Base-by-base conservation (phyloP, 2,329 filamentous ascomycete genomes). In the Myotisia sp. region DNA sequence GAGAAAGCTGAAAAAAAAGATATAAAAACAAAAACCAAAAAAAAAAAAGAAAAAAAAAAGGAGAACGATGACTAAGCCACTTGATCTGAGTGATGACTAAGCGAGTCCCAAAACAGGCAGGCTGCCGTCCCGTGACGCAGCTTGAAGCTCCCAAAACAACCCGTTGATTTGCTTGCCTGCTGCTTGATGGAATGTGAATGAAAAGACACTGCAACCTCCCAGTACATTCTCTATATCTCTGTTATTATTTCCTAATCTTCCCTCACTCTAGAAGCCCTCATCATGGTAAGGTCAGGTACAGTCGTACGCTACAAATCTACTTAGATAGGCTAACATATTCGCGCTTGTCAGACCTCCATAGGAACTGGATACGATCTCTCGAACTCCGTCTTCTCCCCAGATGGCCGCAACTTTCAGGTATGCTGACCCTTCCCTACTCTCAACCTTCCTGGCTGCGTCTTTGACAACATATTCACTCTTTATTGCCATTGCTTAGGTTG, bases 371-470 rank as follows among this genome's bases (percentile, higher is more conserved):
- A 98, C 68, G 90, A 98, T 75, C 79, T 98, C 53, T 84, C 84
- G 59, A 98, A 98, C 74, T 95, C 90, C 55, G 92, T 95, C 68
- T 98, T 95, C 71, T 95, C 90, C 31, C 90, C 90, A 47, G 90
- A 98, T 66, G 90, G 90, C 56, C 82, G 90, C 51, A 98, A 98
- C 63, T 98, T 98, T 63, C 90, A 98, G 65, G 84, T 92, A 56
- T 42, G 34, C 32, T 18, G 20, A 17, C n/a, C 28, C 14, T 2
- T 4, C 28, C 12, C 19, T 13, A 7, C 17, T 27, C 24, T n/a
- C n/a, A n/a, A n/a, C n/a, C 22, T 35, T 31, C 13, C 12, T 8
- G 12, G 12, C 6, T 14, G 5, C 6, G 17, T 12, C 19, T 23
- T 23, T 13, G 12, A n/a, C 30, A 18, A 16, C 5, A 10, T 32